A percentile compares a stretch with the other conserved stretches of the same genome.
These are phyloP conservation scores for Ceratobasidium sp. DNA, from an alignment of 1,284 basidiomycete species.

Conservation along the genomic window DNA sequence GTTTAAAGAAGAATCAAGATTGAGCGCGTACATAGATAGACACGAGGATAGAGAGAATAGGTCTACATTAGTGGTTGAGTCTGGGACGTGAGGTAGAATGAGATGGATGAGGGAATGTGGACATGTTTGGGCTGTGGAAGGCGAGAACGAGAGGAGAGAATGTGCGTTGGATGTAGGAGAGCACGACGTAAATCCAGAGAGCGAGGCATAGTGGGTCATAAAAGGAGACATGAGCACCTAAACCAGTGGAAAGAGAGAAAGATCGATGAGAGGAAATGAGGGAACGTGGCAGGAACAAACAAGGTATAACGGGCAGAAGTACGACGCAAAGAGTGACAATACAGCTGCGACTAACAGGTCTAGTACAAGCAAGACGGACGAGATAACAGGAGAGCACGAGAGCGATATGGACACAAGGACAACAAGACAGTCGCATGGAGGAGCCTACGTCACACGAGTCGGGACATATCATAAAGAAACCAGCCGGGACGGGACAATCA, in stretches of 20 bases:
- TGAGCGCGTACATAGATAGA: too few relatives aligned
- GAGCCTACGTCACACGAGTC: not conserved
- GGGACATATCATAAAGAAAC: not conserved
- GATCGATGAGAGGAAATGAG: not conserved
- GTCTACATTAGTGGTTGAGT: too few relatives aligned
- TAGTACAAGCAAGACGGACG: conserved; percentile 9
- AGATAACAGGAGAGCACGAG: conserved; percentile 29
- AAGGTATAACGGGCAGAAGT: too few relatives aligned
- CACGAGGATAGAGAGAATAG: too few relatives aligned
- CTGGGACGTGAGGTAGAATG: too few relatives aligned
- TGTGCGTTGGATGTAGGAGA: too few relatives aligned
- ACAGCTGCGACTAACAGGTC: conserved; percentile 12
- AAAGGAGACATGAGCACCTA: conserved; percentile 19
- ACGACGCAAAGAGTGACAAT: conserved; percentile 23
- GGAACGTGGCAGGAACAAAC: too few relatives aligned
- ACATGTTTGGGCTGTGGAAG: too few relatives aligned
- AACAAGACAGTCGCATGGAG: not conserved
- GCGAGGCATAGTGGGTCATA: conserved; percentile 8
- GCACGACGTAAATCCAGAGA: too few relatives aligned
- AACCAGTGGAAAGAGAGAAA: conserved; percentile 12
- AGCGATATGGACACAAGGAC: not conserved
- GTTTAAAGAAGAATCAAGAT: too few relatives aligned
- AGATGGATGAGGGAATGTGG: too few relatives aligned
- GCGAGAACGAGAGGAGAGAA: too few relatives aligned
- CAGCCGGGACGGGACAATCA: not conserved